A percentile compares a stretch with the other conserved stretches of the same genome.
phyloP scores from a whole-genome alignment of 177 flowering plant species.

The Vitis hybrid region DNA sequence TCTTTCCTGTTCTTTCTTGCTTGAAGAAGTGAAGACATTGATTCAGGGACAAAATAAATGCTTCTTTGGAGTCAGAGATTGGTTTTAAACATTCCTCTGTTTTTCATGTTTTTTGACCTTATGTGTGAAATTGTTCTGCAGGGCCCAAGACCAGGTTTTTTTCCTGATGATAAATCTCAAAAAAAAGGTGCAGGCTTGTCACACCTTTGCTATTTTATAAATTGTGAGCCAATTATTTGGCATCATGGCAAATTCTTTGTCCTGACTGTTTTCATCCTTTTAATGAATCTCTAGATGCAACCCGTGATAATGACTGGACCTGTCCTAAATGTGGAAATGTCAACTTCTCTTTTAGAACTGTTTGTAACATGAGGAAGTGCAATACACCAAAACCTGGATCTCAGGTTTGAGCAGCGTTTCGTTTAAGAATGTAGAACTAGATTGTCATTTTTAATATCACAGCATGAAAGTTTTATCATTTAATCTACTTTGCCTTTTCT shows the following conservation, averaged over 20 bases:
- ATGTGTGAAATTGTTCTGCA: slow-evolving; percentile 21
- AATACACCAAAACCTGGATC: slow-evolving; percentile 93
- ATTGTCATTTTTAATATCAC: not conserved
- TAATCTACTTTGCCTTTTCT: not conserved
- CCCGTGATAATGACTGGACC: slow-evolving; percentile 91
- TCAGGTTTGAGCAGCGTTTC: slow-evolving; percentile 53
- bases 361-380: slow-evolving; percentile 99
- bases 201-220: not conserved
- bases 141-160: slow-evolving; percentile 86
- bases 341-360: slow-evolving; percentile 95
- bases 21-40: too few species aligned
- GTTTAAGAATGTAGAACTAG: not conserved
- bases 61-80: too few species aligned
- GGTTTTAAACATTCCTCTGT: too few species aligned
- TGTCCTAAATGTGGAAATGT: slow-evolving; percentile 98
- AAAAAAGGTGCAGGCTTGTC: slow-evolving; percentile 47
- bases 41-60: too few species aligned
- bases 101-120: not conserved
- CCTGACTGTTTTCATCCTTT: slow-evolving; percentile 1
- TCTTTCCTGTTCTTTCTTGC: too few species aligned
- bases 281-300: slow-evolving; percentile 40
- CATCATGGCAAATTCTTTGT: not conserved
- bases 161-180: slow-evolving; percentile 62
- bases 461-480: not conserved
- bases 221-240: not conserved